A percentile compares a stretch with the other conserved stretches of the same genome.
phyloP scores from a whole-genome alignment of 345 rosid species.

The Rhodamnia argentea region DNA sequence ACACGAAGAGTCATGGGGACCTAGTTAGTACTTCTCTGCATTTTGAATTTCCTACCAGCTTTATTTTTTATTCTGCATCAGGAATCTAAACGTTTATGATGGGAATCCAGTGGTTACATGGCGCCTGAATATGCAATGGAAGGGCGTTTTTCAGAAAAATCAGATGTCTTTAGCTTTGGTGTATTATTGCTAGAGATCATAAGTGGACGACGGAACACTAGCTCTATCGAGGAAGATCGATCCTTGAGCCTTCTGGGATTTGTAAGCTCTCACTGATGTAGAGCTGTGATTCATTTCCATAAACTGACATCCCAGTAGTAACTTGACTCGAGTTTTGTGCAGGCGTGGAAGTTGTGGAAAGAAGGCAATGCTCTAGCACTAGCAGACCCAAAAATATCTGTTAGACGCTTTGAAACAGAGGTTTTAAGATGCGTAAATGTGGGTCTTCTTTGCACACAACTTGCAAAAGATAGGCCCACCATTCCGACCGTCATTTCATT shows the following conservation, averaged over 20 bases:
- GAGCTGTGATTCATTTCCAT: not conserved
- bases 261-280: conserved; percentile 11
- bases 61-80: too few species aligned
- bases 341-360: conserved; percentile 11
- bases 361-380: conserved; percentile 1
- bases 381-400: not conserved
- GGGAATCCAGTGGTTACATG: conserved; percentile 33
- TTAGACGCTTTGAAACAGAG: not conserved
- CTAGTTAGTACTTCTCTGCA: conserved; percentile 14
- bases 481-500: conserved; percentile 9
- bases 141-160: conserved; percentile 6
- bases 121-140: conserved; percentile 36
- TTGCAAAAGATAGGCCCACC: conserved; percentile 18
- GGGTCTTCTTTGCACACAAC: not conserved
- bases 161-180: conserved; percentile 32
- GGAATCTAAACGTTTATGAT: not conserved
- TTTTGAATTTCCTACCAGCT: not conserved
- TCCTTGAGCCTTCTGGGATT: conserved; percentile 20
- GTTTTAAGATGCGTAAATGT: not conserved
- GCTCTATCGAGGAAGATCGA: conserved; percentile 11
- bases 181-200: conserved; percentile 33
- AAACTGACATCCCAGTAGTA: not conserved
- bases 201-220: conserved; percentile 26
- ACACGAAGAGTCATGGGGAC: conserved; percentile 36
- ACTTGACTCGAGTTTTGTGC: not conserved